Evolutionary conservation across 2,329 filamentous ascomycete genomes (phyloP), one percentile per base, ranked within the genome.

Genomic region (Fusarium paranaense): DNA sequence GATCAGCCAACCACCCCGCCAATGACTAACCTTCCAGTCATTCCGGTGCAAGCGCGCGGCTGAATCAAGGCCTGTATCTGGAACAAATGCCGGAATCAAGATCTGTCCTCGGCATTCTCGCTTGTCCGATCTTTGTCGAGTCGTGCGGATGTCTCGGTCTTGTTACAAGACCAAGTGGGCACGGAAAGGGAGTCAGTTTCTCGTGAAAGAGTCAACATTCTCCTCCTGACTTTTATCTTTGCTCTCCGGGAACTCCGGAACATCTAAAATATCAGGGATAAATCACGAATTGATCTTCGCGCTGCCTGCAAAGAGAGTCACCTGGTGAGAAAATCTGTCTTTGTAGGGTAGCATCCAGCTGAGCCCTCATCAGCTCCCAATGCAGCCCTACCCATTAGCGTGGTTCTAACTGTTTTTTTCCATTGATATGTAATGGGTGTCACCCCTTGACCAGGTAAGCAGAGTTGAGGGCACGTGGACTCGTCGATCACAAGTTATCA

Each of bases 31-130:
- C 42, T 56, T 27, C 40, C 35, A 58, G 35, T 35, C 22, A 35
- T 40, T 52, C 33, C 62, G 40, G 14, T 54, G 40, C 64, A 74
- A 73, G 64, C 71, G 68, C 67, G 71, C 67, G 71, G 60, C 64
- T 72, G 64, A 30, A 61, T 38, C 70, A 45, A 32, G 47, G 27
- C 27, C 25, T 62, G 14, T 50, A 25, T 62, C 59, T 62, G 30
- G 30, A 63, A 16, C 61, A 68, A 74, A 67, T 74, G 58, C 69
- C 72, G 42, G 45, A 38, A 16, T 27, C 59, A 42, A 54, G 30
- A 25, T 70, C 66, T 75, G 40, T 25, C 38, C 33, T 62, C 56
- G 72, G 72, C 40, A 70, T 60, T 60, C 47, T 45, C 27, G 33
- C 16, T n/a, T 56, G 18, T 63, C 61, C 61, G 61, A 56, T 63